phyloP scores from a whole-genome alignment of 2,329 filamentous ascomycete genomes.

The Coniochaeta sp. region DNA sequence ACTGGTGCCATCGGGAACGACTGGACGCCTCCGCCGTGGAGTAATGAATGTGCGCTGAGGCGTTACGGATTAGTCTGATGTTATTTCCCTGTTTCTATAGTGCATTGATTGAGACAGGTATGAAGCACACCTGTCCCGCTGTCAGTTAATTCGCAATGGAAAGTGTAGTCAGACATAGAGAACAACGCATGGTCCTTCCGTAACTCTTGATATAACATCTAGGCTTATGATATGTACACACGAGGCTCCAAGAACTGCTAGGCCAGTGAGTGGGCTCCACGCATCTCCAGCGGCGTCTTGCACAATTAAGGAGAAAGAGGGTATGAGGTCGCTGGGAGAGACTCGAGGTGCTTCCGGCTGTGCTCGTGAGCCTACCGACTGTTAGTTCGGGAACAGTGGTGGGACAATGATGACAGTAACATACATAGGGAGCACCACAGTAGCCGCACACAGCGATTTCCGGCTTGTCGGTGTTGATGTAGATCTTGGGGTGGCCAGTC shows the following conservation, averaged over 20 bases:
- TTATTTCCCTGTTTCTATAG: neutral
- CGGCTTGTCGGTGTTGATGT: constrained; percentile 97
- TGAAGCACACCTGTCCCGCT: neutral
- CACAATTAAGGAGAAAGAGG: constrained; percentile 44
- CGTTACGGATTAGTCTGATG: no score
- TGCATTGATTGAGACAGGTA: neutral
- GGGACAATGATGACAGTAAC: constrained; percentile 26
- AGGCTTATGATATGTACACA: constrained; percentile 1
- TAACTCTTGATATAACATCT: constrained; percentile 1
- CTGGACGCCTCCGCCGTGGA: no score
- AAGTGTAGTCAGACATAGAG: neutral
- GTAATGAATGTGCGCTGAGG: no score
- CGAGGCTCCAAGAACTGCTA: neutral
- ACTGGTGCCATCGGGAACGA: no score
- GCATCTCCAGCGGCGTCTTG: neutral
- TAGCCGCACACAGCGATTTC: constrained; percentile 88
- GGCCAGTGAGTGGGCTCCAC: neutral
- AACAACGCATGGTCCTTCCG: neutral
- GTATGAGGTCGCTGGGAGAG: constrained; percentile 72
- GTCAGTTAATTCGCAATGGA: neutral
- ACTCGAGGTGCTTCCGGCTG: constrained; percentile 76
- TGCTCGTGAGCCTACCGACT: constrained; percentile 73
- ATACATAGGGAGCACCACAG: constrained; percentile 87
- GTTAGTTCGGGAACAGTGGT: constrained; percentile 11
- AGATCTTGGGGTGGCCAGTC: constrained; percentile 84